Conservation (phyloP, 2,329 filamentous ascomycete genomes). For the Talaromyces albobiverticillius region DNA sequence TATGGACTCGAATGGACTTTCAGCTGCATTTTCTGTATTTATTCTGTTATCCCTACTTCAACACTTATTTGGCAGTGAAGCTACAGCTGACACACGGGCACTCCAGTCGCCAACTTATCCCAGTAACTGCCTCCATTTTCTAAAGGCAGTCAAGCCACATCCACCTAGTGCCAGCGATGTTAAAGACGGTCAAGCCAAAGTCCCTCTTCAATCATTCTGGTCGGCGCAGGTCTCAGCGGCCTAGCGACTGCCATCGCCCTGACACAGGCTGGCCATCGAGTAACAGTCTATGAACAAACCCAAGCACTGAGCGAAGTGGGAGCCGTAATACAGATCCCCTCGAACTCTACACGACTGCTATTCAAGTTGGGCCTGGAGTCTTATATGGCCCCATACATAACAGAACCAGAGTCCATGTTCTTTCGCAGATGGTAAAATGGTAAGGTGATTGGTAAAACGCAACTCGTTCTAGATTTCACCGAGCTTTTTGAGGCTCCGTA, state of each 20-base stretch:
- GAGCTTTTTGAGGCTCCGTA: constrained; percentile 36
- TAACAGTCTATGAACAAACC: constrained; percentile 41
- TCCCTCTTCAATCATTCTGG: constrained; percentile 27
- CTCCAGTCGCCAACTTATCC: no score
- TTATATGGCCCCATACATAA: constrained; percentile 22
- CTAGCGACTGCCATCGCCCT: background rate
- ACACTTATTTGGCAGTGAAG: no score
- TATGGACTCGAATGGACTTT: no score
- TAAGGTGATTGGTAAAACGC: constrained; percentile 18
- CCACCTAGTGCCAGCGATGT: no score
- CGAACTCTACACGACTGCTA: constrained; percentile 27
- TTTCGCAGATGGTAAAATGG: constrained; percentile 28
- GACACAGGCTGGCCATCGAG: background rate
- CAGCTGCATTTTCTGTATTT: no score
- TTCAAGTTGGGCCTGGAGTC: constrained; percentile 23
- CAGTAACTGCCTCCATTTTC: no score
- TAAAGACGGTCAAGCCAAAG: no score
- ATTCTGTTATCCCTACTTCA: no score
- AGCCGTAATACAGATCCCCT: constrained; percentile 31
- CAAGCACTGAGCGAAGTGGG: constrained; percentile 32
- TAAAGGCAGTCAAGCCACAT: no score
- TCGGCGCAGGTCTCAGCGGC: constrained; percentile 29
- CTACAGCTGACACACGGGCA: no score
- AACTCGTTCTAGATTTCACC: background rate
- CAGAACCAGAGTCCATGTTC: constrained; percentile 26